Base-by-base conservation (phyloP, 2,329 filamentous ascomycete genomes). In the Colletotrichum spinosum region DNA sequence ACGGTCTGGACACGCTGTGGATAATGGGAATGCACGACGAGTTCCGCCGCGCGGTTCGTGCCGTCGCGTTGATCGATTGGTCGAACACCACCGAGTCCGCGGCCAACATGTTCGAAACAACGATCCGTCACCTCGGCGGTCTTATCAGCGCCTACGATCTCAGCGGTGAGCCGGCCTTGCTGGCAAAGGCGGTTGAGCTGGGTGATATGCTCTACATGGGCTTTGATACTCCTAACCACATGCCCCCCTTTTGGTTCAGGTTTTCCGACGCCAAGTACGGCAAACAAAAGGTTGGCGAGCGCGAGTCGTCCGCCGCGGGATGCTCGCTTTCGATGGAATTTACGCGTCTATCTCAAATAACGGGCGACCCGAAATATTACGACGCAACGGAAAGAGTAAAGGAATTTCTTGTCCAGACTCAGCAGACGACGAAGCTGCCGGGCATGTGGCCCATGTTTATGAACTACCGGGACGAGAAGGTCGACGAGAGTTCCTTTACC, bases 371-470 rank as follows among this genome's bases (percentile, higher is more conserved):
- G 59, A 93, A 90, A 74, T 94, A 92, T 77, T 94, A 91, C 75
- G 90, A 93, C 76, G 91, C 90, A 6, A 86, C 92, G 57, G 89
- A 91, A 67, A 85, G 90, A n/a, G 85, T 95, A 66, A 93, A 91
- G 68, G 82, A 89, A 70, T 85, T 88, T 65, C 84, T 94, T 53
- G 84, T 88, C 68, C 79, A 83, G 44, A 85, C 86, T 69, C 92
- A 94, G 77, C 85, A 88, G 69, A 77, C 82, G 9, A 94, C 91
- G 1, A 84, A 81, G 48, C 78, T 94, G 8, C 91, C 91, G 2
- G 92, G 92, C 2, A 80, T 94, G 76, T 94, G 90, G 90, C 91
- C 92, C 1, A 82, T 86, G 60, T 81, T 80, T 60, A 77, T 94
- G 56, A 88, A 93, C 76, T 88, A 72, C 82, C 84, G 71, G 79